Evolutionary conservation across 164 flowering plant genomes (phyloP).

Genomic region (Sedum album): DNA sequence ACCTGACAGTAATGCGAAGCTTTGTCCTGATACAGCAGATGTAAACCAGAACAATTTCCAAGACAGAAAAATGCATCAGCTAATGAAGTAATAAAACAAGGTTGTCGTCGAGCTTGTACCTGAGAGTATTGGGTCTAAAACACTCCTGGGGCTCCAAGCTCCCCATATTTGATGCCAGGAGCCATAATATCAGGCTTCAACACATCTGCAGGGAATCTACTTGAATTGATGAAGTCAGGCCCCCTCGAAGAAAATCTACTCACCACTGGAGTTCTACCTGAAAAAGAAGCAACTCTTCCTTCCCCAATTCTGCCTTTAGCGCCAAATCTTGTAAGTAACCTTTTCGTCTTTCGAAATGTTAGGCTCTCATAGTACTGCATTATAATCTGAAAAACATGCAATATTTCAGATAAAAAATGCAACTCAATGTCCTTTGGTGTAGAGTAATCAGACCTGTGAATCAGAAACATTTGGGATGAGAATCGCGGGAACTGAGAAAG

Average conservation of each 20-base stretch:
- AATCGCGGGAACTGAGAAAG: constrained; percentile 63
- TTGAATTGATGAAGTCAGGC: constrained; percentile 54
- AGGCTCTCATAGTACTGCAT: constrained; percentile 52
- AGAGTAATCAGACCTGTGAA: constrained; percentile 36
- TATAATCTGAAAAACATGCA: constrained; percentile 33
- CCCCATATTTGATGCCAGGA: constrained; percentile 90
- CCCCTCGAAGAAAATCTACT: constrained; percentile 93
- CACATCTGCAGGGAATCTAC: constrained; percentile 44
- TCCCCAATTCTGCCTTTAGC: constrained; percentile 67
- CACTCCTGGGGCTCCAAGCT: constrained; percentile 90
- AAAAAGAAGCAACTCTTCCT: constrained; percentile 61
- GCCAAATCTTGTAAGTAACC: constrained; percentile 27
- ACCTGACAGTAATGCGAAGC: constrained; percentile 73
- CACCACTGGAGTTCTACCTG: constrained; percentile 60
- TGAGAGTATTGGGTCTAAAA: constrained; percentile 41
- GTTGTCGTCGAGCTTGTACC: no score
- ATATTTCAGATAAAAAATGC: no score
- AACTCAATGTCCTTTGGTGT: not conserved
- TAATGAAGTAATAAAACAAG: no score
- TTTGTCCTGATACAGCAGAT: constrained; percentile 37
- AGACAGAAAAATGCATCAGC: not conserved
- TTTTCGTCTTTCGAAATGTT: constrained; percentile 33
- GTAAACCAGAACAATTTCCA: not conserved
- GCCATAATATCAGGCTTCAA: constrained; percentile 90
- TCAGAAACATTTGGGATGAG: constrained; percentile 61